Evolutionary conservation across 495 filamentous ascomycete genomes (phyloP), one percentile per base, ranked within the genome.

Genomic region (Aspergillus sclerotioniger): DNA sequence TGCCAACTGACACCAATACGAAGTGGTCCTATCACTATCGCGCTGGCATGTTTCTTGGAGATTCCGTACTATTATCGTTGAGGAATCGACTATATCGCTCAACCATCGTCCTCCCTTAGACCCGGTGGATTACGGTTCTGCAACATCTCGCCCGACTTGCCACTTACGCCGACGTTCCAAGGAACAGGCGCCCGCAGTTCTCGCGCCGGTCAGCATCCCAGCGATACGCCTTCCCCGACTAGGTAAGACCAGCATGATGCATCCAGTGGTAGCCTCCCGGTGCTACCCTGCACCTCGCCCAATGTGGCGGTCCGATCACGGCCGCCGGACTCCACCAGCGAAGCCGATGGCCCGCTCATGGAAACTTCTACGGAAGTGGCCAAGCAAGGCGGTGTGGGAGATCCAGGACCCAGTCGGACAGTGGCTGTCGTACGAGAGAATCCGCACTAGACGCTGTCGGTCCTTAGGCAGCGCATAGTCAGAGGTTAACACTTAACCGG

Each of bases 291-390:
- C 64, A 63, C 56, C 64, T 61, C 58, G 61, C 64, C 56, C 58
- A 63, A 67, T 59, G 64, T 63, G 64, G 60, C 61, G 61, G 56
- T 67, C 64, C 64, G 64, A 67, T 67, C 58, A 67, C 64, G 64
- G 64, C 60, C 56, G 21, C 19, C 56, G 17, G 8, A 32, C 54
- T 62, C 61, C 58, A 61, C 64, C 29, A 12, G 35, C 61, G 58
- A 45, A 62, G 61, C 64, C 64, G 61, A 61, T 60, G 64, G 64
- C 58, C 60, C 64, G 61, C 61, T 57, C 64, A 63, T 67, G 61
- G 64, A 67, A 66, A 63, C 56, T 66, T 67, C 64, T 33, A 67
- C 64, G 49, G 61, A 44, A 63, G 21, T 15, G 4, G 12, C 51
- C 32, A 50, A 33, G 16, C 45, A 19, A 32, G 57, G 59, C 56